Conservation (phyloP, 2,329 filamentous ascomycete species). For the Colletotrichum sp. region DNA sequence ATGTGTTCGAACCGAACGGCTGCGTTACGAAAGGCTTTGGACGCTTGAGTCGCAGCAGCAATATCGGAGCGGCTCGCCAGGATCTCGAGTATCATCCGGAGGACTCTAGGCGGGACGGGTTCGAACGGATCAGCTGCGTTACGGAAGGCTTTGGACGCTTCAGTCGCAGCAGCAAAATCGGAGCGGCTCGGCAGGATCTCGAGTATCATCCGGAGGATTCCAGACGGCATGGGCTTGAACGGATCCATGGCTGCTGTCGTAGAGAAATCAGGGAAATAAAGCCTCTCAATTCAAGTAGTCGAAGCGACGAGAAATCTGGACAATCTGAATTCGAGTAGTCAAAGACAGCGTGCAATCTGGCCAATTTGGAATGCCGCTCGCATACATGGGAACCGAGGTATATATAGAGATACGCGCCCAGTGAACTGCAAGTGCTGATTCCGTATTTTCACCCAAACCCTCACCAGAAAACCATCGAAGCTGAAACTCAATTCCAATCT, state of each 20-base stretch:
- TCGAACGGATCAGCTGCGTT: too few species aligned
- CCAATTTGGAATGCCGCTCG: not conserved
- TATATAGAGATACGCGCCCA: not conserved
- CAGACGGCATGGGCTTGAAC: not conserved
- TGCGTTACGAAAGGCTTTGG: too few species aligned
- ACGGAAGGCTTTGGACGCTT: too few species aligned
- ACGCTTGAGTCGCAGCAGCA: too few species aligned
- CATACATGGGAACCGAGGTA: not conserved
- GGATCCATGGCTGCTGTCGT: not conserved
- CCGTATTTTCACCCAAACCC: not conserved
- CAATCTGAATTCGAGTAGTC: not conserved
- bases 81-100: not conserved
- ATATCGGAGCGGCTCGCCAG: not conserved
- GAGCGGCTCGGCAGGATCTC: not conserved
- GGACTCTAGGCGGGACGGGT: too few species aligned
- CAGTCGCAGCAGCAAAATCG: not conserved
- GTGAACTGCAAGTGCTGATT: not conserved
- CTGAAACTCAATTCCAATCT: not conserved
- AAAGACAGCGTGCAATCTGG: not conserved
- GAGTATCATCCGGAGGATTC: not conserved
- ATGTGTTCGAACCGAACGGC: too few species aligned
- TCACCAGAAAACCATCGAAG: not conserved
- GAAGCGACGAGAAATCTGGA: not conserved
- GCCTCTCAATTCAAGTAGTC: not conserved
- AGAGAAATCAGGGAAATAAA: not conserved